Evolutionary conservation across 2,329 filamentous ascomycete species (phyloP), one percentile per base, ranked within the genome.

Genomic region (Raffaelea ambrosiae): DNA sequence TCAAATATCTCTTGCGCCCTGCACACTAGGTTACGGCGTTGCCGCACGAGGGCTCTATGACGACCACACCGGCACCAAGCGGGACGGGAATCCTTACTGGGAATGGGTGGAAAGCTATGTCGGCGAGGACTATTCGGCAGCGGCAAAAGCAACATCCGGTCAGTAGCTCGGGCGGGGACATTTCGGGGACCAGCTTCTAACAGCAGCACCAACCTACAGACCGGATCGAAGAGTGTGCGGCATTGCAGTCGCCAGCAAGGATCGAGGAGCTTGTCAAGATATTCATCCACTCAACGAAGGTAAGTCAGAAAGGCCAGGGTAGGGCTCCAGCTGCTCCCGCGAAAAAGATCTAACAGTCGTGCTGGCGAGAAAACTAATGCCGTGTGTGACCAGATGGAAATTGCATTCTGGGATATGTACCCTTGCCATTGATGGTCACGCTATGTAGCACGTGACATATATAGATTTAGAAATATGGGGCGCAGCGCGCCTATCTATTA

Each of bases 101-200:
- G 77, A 81, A 41, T 97, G 91, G 91, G 88, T 97, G 55, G 74
- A 90, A 61, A 94, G 88, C 59, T 97, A 96, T 60, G 78, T 86
- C 16, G 85, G 83, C 2, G 82, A 87, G 1, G 86, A 93, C 61
- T 96, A 95, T 55, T 67, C 72, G 1, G 72, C 81, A 52, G 86
- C 87, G 5, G 86, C 94, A 47, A 71, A 71, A 53, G 72, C 79
- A 3, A 88, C 87, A 20, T 79, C 75, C 47, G 80, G 86, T 88
- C 68, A 64, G 76, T 61, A 29, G 26, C 7, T 29, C 13, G 7
- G 26, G 26, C 26, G 13, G 13, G 7, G 13, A 29, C 26, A 29
- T 29, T 13, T 7, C 26, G 26, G 26, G 7, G 26, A 29, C 13
- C 7, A 29, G 26, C 26, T 33, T 14, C 19, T 8, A 53, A 86